Conservation (phyloP, 192 early-diverging fungal species). For the Cladochytrium replicatum region DNA sequence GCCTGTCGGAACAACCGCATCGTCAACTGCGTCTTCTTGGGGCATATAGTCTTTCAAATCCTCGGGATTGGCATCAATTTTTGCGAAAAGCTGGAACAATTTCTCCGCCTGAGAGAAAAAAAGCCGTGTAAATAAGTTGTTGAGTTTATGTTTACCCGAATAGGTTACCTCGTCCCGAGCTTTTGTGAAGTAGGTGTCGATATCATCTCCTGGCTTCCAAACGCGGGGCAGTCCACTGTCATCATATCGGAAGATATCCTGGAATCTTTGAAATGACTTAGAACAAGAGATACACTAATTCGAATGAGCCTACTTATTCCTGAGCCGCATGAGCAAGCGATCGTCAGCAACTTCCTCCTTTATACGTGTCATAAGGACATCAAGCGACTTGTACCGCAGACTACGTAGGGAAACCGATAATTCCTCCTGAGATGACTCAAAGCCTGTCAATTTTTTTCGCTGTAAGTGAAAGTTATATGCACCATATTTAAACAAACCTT, state of each 20-base stretch:
- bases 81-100: slow-evolving; percentile 60
- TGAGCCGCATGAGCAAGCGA: slow-evolving; percentile 68
- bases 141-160: too few relatives aligned
- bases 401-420: slow-evolving; percentile 38
- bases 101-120: slow-evolving; percentile 38
- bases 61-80: slow-evolving; percentile 57
- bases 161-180: too few relatives aligned
- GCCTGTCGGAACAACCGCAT: too few relatives aligned
- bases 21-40: too few relatives aligned
- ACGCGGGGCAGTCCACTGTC: slow-evolving; percentile 87
- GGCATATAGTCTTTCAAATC: too few relatives aligned
- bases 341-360: slow-evolving; percentile 76
- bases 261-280: slow-evolving; percentile 67
- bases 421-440: slow-evolving; percentile 34
- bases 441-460: slow-evolving; percentile 7
- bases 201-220: slow-evolving; percentile 92
- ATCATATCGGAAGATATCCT: slow-evolving; percentile 91
- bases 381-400: slow-evolving; percentile 63
- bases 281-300: too few relatives aligned
- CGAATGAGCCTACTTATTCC: neutral
- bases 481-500: neutral
- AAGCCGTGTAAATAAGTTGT: too few relatives aligned
- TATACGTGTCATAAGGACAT: slow-evolving; percentile 56
- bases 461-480: neutral
- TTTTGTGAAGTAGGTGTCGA: slow-evolving; percentile 71